Evolutionary conservation across 345 rosid genomes (phyloP), one percentile per base, ranked within the genome.

Genomic region (Psidium guajava): DNA sequence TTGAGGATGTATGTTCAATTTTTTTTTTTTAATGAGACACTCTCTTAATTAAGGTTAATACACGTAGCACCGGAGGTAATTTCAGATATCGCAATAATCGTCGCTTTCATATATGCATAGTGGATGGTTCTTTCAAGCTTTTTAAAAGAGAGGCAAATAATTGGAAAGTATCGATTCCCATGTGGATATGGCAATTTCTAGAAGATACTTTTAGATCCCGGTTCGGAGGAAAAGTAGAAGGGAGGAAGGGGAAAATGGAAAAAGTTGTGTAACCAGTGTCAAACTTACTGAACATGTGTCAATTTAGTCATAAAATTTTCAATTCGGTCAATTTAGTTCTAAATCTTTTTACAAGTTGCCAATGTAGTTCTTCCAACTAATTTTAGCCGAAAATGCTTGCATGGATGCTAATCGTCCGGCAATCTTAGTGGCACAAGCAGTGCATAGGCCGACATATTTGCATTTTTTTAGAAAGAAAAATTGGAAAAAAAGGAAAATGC

Each of bases 401-500:
- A 10, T 61, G 5, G 5, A 61, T 5, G 5, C 2, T 27, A 61
- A 6, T 8, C 10, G 10, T 11, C 4, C 4, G 2, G 4, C 0
- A 0, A 2, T 50, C 9, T 13, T 59, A 59, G 18, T 59, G 36
- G 18, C 20, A 1, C 7, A 15, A 15, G n/a, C 7, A 5, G 0
- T 0, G 2, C 8, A 3, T 5, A 61, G 0, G 11, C 6, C 3
- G 1, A 15, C 0, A 61, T 50, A 10, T 50, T 50, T 50, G 52
- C 52, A 61, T 61, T 61, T 14, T 61, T 61, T 14, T 11, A 28
- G 5, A 59, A n/a, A 53, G 7, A 53, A 15, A 16, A 53, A 53
- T 16, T 58, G 3, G 36, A 59, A 59, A 14, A 14, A 27, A 61
- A 61, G 14, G 4, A 28, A 61, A 61, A 27, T 6, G 6, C 15